A percentile compares a stretch with the other conserved stretches of the same genome.
Conservation (phyloP, 495 filamentous ascomycete species). For the Penicillium egyptiacum region DNA sequence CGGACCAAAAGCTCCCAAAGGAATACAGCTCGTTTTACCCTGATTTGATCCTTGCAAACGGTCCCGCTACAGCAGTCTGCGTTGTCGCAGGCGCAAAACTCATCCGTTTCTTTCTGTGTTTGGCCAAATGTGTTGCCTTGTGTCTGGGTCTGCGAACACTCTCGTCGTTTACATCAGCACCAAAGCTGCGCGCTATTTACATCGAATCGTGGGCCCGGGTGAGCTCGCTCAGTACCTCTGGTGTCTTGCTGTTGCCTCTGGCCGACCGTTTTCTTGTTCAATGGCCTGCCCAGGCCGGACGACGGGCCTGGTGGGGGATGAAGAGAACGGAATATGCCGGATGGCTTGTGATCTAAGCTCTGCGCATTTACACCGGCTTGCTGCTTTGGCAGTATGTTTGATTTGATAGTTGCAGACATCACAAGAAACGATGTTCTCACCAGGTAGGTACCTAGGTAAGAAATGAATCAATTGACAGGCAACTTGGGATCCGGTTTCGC, state of each 20-base stretch:
- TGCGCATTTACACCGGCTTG: not conserved
- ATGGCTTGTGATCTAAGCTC: slow-evolving; percentile 44
- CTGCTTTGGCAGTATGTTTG: no score
- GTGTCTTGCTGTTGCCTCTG: slow-evolving; percentile 63
- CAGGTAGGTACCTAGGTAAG: not conserved
- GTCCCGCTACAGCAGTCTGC: slow-evolving; percentile 82
- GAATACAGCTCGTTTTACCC: slow-evolving; percentile 48
- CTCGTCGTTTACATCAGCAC: slow-evolving; percentile 17
- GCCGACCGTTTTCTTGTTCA: slow-evolving; percentile 75
- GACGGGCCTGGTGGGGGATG: slow-evolving; percentile 44
- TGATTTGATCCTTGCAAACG: slow-evolving; percentile 81
- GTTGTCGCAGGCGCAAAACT: slow-evolving; percentile 67
- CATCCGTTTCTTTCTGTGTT: slow-evolving; percentile 57
- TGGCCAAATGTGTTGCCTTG: slow-evolving; percentile 1
- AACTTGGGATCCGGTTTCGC: not conserved
- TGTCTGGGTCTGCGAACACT: slow-evolving; percentile 1
- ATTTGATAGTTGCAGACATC: not conserved
- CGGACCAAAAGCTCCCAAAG: slow-evolving; percentile 27
- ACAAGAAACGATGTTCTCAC: not conserved
- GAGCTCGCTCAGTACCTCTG: slow-evolving; percentile 74
- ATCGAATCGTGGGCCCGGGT: slow-evolving; percentile 92
- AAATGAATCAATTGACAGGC: not conserved
- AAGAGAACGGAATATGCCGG: slow-evolving; percentile 45
- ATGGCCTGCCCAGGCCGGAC: slow-evolving; percentile 60
- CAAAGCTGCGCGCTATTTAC: slow-evolving; percentile 71